Evolutionary conservation across 2,329 filamentous ascomycete species (phyloP), one percentile per base, ranked within the genome.

Genomic region (Pseudogymnoascus sp.): DNA sequence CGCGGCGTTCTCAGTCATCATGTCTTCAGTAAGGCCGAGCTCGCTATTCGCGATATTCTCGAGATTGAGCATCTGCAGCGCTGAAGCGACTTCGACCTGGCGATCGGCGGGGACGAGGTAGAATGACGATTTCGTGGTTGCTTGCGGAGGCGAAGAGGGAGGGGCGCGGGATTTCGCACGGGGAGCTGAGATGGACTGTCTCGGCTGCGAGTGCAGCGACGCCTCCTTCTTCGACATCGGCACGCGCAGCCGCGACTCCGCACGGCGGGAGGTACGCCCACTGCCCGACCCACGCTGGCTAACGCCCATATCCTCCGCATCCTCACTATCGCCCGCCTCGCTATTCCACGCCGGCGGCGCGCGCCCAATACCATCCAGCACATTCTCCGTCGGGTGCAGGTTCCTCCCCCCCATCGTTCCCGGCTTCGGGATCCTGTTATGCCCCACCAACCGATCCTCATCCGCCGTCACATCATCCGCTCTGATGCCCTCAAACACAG

Each of bases 1-100:
- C 17, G 90, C 93, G 1, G 93, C 90, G 72, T 93, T 97, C 72
- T 97, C 95, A 0, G 91, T 87, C 79, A 97, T 91, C 75, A 97
- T 87, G 62, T 95, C 91, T 73, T 96, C 91, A 0, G 88, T 90
- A 57, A 97, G 80, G 4, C 92, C 92, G 64, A 96, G 85, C 68
- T 97, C 92, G 44, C 90, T 88, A 65, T 92, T 88, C 0, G 93
- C 92, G 63, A 96, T 90, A 71, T 95, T 93, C 76, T 97, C 95
- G 1, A 97, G 84, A 66, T 95, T 93, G 28, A 96, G 83, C 85
- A 97, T 95, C 72, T 96, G 91, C 40, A 95, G 79, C 5, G 93
- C 82, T 17, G 85, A 87, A 31, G 88, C 83, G 4, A 84, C 79
- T 69, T 88, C 85, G 28, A 87, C 77, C 11, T 81, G 83, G 36